These are phyloP conservation scores for Phytophthora litchii DNA, from an alignment of 352 stramenopile species.

Conservation along the genomic window DNA sequence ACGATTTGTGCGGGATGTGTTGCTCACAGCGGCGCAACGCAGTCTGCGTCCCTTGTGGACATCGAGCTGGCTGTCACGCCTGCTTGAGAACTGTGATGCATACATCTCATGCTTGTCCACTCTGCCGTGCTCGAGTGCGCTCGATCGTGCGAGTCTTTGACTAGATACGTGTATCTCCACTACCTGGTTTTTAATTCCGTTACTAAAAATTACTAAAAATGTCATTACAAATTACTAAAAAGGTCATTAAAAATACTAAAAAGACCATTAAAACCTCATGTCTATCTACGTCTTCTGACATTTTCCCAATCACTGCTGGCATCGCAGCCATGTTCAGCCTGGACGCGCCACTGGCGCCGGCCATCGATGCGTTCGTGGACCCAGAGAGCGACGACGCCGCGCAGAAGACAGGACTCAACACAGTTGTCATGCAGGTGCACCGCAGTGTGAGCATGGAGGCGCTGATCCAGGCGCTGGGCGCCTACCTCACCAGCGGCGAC, in stretches of 20 bases:
- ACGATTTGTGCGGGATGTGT: conserved; percentile 55
- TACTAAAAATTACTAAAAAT: too few relatives aligned
- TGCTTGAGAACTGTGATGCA: conserved; percentile 51
- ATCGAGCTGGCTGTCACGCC: conserved; percentile 49
- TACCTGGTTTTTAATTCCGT: too few relatives aligned
- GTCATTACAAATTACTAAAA: too few relatives aligned
- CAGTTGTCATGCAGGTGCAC: conserved; percentile 88
- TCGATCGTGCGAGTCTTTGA: conserved; percentile 58
- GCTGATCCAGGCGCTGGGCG: conserved; percentile 81
- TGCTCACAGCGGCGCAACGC: conserved; percentile 48
- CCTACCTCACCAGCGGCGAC: conserved; percentile 71
- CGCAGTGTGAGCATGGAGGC: conserved; percentile 76
- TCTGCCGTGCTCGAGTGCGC: conserved; percentile 46
- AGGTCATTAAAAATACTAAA: too few relatives aligned
- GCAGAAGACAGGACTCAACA: conserved; percentile 90
- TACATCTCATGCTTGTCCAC: conserved; percentile 42
- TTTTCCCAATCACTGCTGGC: background rate
- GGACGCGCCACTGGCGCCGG: conserved; percentile 80
- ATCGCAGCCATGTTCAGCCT: conserved; percentile 85
- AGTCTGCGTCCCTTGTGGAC: conserved; percentile 59
- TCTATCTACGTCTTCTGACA: background rate
- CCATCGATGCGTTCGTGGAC: conserved; percentile 88
- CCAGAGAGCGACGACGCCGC: conserved; percentile 81
- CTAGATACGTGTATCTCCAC: background rate
- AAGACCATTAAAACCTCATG: too few relatives aligned